Percentiles rank a stretch among this genome's conserved stretches.
Evolutionary conservation across 176 grass and related monocot species (phyloP).

Genomic region (Carex littledalei): DNA sequence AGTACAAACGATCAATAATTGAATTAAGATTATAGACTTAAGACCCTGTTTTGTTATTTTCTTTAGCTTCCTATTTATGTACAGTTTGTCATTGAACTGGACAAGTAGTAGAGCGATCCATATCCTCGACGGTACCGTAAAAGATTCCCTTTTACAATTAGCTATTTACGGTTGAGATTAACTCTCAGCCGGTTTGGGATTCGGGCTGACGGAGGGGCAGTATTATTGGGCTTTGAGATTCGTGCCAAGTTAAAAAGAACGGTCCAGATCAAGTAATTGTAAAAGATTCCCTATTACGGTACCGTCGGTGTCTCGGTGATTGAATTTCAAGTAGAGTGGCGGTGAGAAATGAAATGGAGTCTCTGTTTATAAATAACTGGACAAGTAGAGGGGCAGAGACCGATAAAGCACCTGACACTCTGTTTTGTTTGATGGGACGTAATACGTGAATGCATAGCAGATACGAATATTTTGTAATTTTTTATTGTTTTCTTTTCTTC

Average conservation of each 20-base stretch:
- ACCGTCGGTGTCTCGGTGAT: no score
- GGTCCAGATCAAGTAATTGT: no score
- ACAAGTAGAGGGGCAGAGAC: not conserved
- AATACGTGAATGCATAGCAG: not conserved
- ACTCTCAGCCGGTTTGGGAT: no score
- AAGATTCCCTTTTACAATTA: no score
- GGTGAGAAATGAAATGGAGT: not conserved
- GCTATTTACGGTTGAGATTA: no score
- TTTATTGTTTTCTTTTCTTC: conserved; percentile 6
- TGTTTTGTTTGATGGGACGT: conserved; percentile 19
- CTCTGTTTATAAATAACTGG: not conserved
- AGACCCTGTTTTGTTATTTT: not conserved
- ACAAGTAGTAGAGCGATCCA: no score
- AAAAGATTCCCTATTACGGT: no score
- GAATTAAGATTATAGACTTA: not conserved
- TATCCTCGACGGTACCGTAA: no score
- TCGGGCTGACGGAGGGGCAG: no score
- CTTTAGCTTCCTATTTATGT: not conserved
- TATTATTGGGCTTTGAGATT: no score
- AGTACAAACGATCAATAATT: not conserved
- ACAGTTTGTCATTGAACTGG: not conserved
- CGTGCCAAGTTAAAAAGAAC: no score
- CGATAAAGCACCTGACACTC: conserved; percentile 18
- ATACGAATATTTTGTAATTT: conserved; percentile 21
- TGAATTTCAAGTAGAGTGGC: not conserved